Base-by-base conservation (phyloP, 805 yeast genomes). In the Scheffersomyces stipitis region DNA sequence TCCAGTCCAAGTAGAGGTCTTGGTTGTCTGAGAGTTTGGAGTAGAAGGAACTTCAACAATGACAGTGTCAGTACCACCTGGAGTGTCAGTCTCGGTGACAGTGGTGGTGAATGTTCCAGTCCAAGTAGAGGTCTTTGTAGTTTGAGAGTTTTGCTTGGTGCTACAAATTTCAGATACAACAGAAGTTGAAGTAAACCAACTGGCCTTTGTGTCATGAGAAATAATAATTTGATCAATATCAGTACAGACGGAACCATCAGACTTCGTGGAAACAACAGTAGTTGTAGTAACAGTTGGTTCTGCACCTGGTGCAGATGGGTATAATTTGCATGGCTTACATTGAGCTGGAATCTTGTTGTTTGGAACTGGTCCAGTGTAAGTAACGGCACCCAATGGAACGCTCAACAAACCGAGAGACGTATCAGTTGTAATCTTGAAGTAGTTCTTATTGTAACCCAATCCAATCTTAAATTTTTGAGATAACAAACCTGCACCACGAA, bases 31-130 rank as follows among this genome's bases (percentile, higher is more conserved):
- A 12, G 30, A 30, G 18, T 34, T 38, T n/a, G n/a, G n/a, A n/a
- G n/a, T n/a, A 6, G 45, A 18, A 4, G 54, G 54, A 20, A 44
- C 36, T 13, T 42, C 44, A 12, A 50, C 38, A 4, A 41, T 23
- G 3, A 48, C 46, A 4, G 53, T 42, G 16, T 30, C 45, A 15
- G 31, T 44, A 16, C 36, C 40, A 10, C 47, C 49, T 10, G 15
- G 20, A 13, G 18, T 28, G 8, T 36, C 26, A 8, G 36, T 38
- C 1, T 20, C 9, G 29, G 46, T 42, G 13, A 35, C 33, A 10
- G 42, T 29, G 10, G 15, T 8, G 14, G 41, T 31, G 18, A 5
- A 40, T 38, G 12, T 30, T 15, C 16, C 38, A 16, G 26, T 43
- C 47, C 18, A 36, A 17, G 22, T 37, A 2, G 44, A 48, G 13